phyloP scores from a whole-genome alignment of 2,329 filamentous ascomycete genomes.

The Aspergillus calidoustus region DNA sequence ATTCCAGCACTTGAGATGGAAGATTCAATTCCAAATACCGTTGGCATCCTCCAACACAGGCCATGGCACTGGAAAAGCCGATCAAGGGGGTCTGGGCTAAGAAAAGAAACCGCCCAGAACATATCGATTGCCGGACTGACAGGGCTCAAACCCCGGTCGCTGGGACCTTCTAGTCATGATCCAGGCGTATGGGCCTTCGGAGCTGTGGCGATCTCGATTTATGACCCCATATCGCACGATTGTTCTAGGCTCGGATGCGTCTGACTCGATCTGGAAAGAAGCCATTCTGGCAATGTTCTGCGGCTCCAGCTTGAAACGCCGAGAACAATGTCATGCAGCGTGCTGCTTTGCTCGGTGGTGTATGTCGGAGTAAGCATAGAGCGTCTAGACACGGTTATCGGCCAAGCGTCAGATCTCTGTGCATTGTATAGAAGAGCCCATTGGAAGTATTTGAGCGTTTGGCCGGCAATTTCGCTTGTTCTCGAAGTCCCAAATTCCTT shows the following conservation, averaged over 20 bases:
- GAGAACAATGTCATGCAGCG: not conserved
- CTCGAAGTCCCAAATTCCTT: conserved; percentile 30
- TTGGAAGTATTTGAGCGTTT: conserved; percentile 23
- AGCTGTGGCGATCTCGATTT: conserved; percentile 24
- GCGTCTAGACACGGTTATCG: not conserved
- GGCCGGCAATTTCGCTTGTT: conserved; percentile 1
- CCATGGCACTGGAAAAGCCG: conserved; percentile 2
- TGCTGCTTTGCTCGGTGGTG: not conserved
- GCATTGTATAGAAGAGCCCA: conserved; percentile 30
- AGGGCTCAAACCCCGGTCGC: conserved; percentile 26
- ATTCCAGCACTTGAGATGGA: conserved; percentile 22
- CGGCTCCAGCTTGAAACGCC: not conserved
- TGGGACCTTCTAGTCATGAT: conserved; percentile 26
- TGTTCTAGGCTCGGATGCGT: conserved; percentile 18
- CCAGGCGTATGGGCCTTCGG: conserved; percentile 24
- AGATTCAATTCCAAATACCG: conserved; percentile 26
- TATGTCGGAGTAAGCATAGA: not conserved
- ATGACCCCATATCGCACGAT: conserved; percentile 17
- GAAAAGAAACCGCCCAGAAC: conserved; percentile 26
- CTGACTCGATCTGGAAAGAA: conserved; percentile 10
- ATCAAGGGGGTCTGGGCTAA: conserved; percentile 9
- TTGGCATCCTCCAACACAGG: not conserved
- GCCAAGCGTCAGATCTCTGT: not conserved
- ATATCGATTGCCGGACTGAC: conserved; percentile 19
- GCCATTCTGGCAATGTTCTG: not conserved